Base-by-base conservation (phyloP, 805 yeast genomes). In the Kurtzmaniella fragi region DNA sequence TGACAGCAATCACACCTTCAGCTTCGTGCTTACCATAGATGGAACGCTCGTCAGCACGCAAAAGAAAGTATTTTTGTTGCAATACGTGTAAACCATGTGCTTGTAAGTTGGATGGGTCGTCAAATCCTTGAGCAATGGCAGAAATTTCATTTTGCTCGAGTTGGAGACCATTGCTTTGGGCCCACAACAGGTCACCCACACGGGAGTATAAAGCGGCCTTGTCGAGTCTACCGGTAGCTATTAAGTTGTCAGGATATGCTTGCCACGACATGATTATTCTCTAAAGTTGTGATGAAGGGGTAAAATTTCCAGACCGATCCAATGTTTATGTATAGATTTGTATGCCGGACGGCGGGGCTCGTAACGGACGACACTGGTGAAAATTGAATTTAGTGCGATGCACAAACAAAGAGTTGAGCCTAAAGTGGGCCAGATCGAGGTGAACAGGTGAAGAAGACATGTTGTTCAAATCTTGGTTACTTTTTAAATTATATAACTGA, bases 111-210 rank as follows among this genome's bases (percentile, higher is more conserved):
- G 84, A 63, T 32, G 96, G 84, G 57, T 88, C 83, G 51, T 78
- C 80, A 57, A 81, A 93, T 14, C 96, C 98, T 39, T 64, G 63
- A 33, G 87, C 93, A 42, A 93, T 67, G 52, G 74, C 85, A 35
- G 70, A 51, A 49, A 90, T 79, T 67, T 93, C 99, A 32, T 73
- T 69, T 9, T 80, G 77, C 33, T 76, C 73, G 50, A 90, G 75
- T 54, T 60, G 61, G 47, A 87, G 77, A 31, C 78, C 77, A 44
- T 84, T 75, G 13, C 93, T 73, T 50, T 81, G 78, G 16, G 98
- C 98, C 99, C 99, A 93, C 38, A 80, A 76, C 15, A 95, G 77
- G 62, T 90, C 96, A 34, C 99, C 99, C 11, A 95, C 96, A 50
- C 85, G 83, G 8, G 97, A 90, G 66, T 85, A 90, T 50, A 93